Base-by-base conservation (phyloP, 768 basidiomycete genomes). In the Trametes cubensis region DNA sequence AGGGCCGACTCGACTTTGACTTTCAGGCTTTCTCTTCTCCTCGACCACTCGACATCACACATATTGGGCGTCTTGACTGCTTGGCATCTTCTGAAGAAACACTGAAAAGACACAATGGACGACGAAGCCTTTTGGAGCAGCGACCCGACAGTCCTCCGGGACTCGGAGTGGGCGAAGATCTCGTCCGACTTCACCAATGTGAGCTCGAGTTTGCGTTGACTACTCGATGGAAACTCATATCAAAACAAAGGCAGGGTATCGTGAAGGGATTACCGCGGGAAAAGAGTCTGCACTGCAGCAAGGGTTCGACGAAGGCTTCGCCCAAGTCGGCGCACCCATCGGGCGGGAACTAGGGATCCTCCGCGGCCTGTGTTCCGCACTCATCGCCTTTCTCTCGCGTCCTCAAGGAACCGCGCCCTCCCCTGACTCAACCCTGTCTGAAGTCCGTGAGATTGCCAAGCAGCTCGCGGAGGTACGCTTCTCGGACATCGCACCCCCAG, bases 211-310 rank as follows among this genome's bases (percentile, higher is more conserved):
- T 6, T 21, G 42, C 17, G 13, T 44, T 46, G 21, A 4, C 15
- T 13, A 14, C 3, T 17, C 23, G 13, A 3, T 13, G 0, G 7
- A 49, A 60, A 20, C 40, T 39, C 2, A 58, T 26, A 28, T 21
- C 2, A 53, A 52, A 3, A 13, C 20, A 42, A 67, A 97, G 96
- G 86, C 86, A 18, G 96, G 96, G 2, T 98, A 98, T 70, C 86
- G 96, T n/a, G 95, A 98, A 76, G 96, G 96, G 6, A 96, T 98
- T 68, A 90, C 88, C 0, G 86, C 89, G 4, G 96, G 96, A 3
- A 98, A 98, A 73, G 90, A 95, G 72, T 79, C 83, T 0, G 87
- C 87, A 2, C 80, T 98, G 2, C 96, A 99, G 69, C 79, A 86
- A 64, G 96, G 96, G 0, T 98, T 99, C 69, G 93, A 99, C 74